Evolutionary conservation across 2,329 filamentous ascomycete species (phyloP), one percentile per base, ranked within the genome.

Genomic region (Aspergillus sp.): DNA sequence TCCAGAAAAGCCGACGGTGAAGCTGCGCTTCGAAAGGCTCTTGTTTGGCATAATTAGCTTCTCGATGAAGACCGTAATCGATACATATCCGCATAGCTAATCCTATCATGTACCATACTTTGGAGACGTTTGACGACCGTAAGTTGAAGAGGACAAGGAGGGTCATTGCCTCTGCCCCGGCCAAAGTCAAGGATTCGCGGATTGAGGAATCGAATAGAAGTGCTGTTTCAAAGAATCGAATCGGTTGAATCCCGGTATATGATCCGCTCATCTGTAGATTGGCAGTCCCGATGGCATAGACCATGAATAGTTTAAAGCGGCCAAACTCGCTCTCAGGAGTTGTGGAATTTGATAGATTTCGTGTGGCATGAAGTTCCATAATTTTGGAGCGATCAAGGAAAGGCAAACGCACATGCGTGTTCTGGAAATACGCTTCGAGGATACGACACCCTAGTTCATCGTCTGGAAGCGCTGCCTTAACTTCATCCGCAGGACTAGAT

Each of bases 1-100:
- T 68, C 72, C 71, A 74, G 58, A 74, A 74, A 0, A 73, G 58
- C n/a, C 72, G 63, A 12, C 66, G 67, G 2, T 64, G 64, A 16
- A 57, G 26, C 32, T 69, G 58, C 0, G 63, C 57, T 16, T 66
- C 62, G 24, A 62, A 47, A 1, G 61, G 62, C 4, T 22, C 9
- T 12, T 68, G 47, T 39, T 45, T 52, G 4, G 58, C 60, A 52
- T 68, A 66, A 6, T 64, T 60, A 0, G 54, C 26, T 46, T 68
- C 61, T 9, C 67, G 55, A 18, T 70, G 69, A 5, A 69, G 52
- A 2, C 68, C 69, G 14, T 69, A 63, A 36, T 71, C 69, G 14
- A 67, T 55, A 29, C 69, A 69, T 5, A 67, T 69, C 10, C 69
- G 62, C 61, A 69, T 65, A n/a, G 68, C 69, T 14, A 67, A 55